A percentile compares a stretch with the other conserved stretches of the same genome.
Conservation (phyloP, 495 filamentous ascomycete genomes). For the Penicillium flavigenum region DNA sequence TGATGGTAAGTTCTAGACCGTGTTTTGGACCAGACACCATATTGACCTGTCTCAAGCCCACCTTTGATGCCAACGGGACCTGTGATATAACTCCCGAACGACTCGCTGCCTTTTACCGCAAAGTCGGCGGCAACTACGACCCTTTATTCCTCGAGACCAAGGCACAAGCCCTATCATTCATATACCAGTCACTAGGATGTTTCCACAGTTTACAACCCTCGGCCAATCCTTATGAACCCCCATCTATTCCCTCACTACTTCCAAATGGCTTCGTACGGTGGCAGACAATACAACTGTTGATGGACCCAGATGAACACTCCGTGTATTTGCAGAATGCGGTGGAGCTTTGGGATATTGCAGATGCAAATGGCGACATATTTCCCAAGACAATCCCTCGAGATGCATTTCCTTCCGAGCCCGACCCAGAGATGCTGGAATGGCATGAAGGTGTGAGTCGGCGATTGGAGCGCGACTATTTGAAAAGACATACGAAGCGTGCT, state of each 20-base stretch:
- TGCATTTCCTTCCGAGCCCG: conserved; percentile 72
- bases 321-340: conserved; percentile 81
- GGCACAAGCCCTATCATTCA: conserved; percentile 72
- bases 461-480: conserved; percentile 44
- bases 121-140: conserved; percentile 88
- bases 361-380: conserved; percentile 74
- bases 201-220: conserved; percentile 74
- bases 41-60: conserved; percentile 33
- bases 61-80: conserved; percentile 64
- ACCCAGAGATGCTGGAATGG: conserved; percentile 78
- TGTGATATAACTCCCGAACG: conserved; percentile 74
- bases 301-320: conserved; percentile 85
- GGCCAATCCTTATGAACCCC: conserved; percentile 67
- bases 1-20: conserved; percentile 64
- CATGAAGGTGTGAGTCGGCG: conserved; percentile 64
- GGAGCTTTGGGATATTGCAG: conserved; percentile 66
- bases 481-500: conserved; percentile 31
- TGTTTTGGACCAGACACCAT: neutral
- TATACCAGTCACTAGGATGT: conserved; percentile 89
- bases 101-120: conserved; percentile 83
- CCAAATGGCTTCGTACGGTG: conserved; percentile 83
- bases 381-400: conserved; percentile 73
- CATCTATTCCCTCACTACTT: conserved; percentile 79
- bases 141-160: conserved; percentile 79
- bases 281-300: conserved; percentile 88